Conservation (phyloP, 2,329 filamentous ascomycete genomes). For the Fusarium acutatum region DNA sequence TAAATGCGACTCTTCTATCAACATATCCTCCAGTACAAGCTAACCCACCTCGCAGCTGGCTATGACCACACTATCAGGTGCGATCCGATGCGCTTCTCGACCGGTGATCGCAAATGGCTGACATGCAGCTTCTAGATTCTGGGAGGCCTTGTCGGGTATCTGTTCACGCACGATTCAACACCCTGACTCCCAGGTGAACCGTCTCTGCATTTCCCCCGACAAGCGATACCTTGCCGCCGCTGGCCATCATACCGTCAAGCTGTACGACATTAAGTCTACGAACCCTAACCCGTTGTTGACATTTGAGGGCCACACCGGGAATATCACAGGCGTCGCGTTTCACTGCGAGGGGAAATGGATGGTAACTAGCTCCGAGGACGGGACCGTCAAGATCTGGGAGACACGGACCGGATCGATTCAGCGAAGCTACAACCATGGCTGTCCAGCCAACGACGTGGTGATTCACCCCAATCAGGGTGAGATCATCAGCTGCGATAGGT, state of each 20-base stretch:
- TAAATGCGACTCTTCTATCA: slow-evolving; percentile 44
- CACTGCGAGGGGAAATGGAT: slow-evolving; percentile 99
- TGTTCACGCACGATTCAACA: slow-evolving; percentile 98
- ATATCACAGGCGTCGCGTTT: slow-evolving; percentile 96
- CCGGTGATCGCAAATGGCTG: slow-evolving; percentile 19
- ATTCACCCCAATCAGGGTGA: slow-evolving; percentile 99
- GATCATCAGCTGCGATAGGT: slow-evolving; percentile 94
- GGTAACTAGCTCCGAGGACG: slow-evolving; percentile 97
- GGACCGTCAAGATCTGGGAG: slow-evolving; percentile 97
- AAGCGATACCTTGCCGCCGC: slow-evolving; percentile 94
- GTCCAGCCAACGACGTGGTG: slow-evolving; percentile 96
- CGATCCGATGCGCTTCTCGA: slow-evolving; percentile 30
- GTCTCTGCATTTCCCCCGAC: slow-evolving; percentile 96
- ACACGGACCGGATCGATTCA: slow-evolving; percentile 86
- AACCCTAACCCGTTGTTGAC: slow-evolving; percentile 92
- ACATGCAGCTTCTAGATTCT: slow-evolving; percentile 71
- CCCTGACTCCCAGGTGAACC: slow-evolving; percentile 97
- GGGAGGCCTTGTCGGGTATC: slow-evolving; percentile 97
- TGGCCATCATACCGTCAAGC: slow-evolving; percentile 85
- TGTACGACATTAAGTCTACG: slow-evolving; percentile 98
- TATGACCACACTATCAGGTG: slow-evolving; percentile 72
- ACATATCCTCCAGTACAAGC: slow-evolving; percentile 6
- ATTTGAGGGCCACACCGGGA: slow-evolving; percentile 95
- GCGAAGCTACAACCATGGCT: slow-evolving; percentile 90
- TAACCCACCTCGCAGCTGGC: slow-evolving; percentile 55